These are phyloP conservation scores for Rhinocladiella similis DNA, from an alignment of 2,329 filamentous ascomycete genomes.

Conservation along the genomic window DNA sequence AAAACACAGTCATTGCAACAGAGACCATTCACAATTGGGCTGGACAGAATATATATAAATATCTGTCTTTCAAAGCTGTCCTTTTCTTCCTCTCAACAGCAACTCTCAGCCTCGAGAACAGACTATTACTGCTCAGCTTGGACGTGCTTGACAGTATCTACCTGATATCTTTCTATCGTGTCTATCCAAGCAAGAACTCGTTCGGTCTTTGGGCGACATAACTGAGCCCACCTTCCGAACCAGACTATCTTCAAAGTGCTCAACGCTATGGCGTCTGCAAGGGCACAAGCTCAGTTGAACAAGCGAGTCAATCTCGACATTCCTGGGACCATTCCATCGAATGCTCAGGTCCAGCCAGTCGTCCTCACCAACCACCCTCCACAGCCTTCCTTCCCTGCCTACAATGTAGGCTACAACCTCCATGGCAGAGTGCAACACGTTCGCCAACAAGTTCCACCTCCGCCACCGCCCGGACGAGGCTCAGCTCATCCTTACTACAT, in stretches of 20 bases:
- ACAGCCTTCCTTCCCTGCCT: constrained; percentile 14
- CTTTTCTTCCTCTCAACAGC: no score
- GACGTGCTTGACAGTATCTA: no score
- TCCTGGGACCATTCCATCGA: neutral
- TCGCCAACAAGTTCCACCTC: neutral
- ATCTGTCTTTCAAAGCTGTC: no score
- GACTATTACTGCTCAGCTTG: no score
- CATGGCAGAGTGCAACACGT: neutral
- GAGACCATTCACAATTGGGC: no score
- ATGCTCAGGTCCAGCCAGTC: neutral
- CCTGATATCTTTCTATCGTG: no score
- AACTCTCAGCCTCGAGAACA: no score
- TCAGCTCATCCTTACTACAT: constrained; percentile 16
- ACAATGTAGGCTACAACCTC: constrained; percentile 13
- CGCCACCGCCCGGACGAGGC: constrained; percentile 5
- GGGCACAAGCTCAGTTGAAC: constrained; percentile 1
- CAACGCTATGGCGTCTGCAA: constrained; percentile 3
- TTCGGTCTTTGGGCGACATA: no score
- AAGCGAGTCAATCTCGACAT: constrained; percentile 10
- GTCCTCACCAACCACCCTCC: constrained; percentile 2
- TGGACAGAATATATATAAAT: no score
- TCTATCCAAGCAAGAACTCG: no score
- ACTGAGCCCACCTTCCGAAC: neutral
- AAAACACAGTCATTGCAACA: no score
- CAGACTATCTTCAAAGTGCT: neutral